A percentile compares a stretch with the other conserved stretches of the same genome.
phyloP scores from a whole-genome alignment of 345 rosid species.

The Arabis alpina region DNA sequence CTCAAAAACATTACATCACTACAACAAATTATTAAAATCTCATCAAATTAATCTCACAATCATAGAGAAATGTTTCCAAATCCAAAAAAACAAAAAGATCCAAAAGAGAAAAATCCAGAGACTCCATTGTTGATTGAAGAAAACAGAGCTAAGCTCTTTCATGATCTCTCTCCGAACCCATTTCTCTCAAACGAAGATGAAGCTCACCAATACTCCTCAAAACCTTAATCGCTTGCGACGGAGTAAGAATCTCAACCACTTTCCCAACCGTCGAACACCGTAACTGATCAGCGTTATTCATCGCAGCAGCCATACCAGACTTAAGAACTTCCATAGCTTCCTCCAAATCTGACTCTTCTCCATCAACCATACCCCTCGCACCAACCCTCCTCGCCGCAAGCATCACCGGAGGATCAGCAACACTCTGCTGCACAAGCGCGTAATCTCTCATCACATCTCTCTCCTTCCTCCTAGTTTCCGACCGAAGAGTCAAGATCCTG shows the following conservation, averaged over 20 bases:
- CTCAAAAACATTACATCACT: conserved; percentile 6
- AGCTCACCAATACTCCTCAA: conserved; percentile 38
- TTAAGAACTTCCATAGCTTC: conserved; percentile 39
- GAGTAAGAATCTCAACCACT: conserved; percentile 43
- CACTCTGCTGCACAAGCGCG: conserved; percentile 44
- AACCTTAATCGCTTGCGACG: conserved; percentile 37
- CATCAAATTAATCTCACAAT: not conserved
- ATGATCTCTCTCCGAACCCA: conserved; percentile 15
- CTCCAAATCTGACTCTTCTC: conserved; percentile 34
- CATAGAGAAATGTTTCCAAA: not conserved
- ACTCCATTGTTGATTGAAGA: conserved; percentile 20
- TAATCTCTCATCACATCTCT: conserved; percentile 39
- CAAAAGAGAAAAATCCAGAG: not conserved
- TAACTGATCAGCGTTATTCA: conserved; percentile 39
- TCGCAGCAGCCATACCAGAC: conserved; percentile 36
- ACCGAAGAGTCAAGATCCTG: conserved; percentile 20
- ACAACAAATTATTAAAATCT: not conserved
- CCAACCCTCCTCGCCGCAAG: conserved; percentile 39
- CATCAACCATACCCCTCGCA: conserved; percentile 38
- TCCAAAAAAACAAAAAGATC: not conserved
- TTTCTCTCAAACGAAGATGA: conserved; percentile 31
- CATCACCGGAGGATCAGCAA: conserved; percentile 47
- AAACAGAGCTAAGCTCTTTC: not conserved
- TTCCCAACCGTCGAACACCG: conserved; percentile 42
- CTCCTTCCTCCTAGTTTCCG: conserved; percentile 39